Percentiles rank a stretch among this genome's conserved stretches.
phyloP scores from a whole-genome alignment of 1,284 basidiomycete genomes.

The Leccinum solheimii region DNA sequence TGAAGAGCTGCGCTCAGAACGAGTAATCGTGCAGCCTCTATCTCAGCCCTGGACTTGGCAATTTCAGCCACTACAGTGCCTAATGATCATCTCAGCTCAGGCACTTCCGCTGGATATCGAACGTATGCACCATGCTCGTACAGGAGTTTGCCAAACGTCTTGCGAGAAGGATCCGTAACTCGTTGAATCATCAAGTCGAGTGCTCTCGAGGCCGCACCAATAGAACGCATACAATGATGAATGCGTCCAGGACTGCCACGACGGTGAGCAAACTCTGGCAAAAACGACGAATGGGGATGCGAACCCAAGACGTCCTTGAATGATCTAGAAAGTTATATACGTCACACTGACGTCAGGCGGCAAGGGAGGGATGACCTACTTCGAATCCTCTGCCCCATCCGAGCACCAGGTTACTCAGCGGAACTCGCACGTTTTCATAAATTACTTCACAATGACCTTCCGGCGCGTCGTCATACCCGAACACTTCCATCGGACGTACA shows the following conservation, averaged over 20 bases:
- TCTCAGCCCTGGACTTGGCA: constrained; percentile 90
- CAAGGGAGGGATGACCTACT: constrained; percentile 37
- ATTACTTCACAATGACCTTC: constrained; percentile 96
- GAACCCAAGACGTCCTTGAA: constrained; percentile 94
- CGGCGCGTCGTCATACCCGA: constrained; percentile 93
- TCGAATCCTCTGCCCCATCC: constrained; percentile 96
- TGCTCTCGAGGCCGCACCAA: constrained; percentile 85
- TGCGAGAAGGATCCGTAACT: constrained; percentile 87
- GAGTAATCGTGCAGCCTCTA: constrained; percentile 84
- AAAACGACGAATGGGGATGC: constrained; percentile 21
- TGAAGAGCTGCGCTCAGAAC: constrained; percentile 93
- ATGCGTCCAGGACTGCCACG: constrained; percentile 82
- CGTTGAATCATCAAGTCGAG: constrained; percentile 88
- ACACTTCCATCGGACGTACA: constrained; percentile 89
- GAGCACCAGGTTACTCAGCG: constrained; percentile 78
- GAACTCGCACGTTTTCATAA: constrained; percentile 93
- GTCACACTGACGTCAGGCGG: background rate
- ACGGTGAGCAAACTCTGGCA: constrained; percentile 4
- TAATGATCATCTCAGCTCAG: constrained; percentile 32
- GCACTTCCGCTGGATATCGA: background rate
- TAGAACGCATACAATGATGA: constrained; percentile 98
- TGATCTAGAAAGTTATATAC: constrained; percentile 58
- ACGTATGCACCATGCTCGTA: constrained; percentile 77
- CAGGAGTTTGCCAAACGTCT: constrained; percentile 93
- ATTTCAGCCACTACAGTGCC: constrained; percentile 89